Conservation (phyloP, 2,329 filamentous ascomycete species). For the Trichoderma aggressivum region DNA sequence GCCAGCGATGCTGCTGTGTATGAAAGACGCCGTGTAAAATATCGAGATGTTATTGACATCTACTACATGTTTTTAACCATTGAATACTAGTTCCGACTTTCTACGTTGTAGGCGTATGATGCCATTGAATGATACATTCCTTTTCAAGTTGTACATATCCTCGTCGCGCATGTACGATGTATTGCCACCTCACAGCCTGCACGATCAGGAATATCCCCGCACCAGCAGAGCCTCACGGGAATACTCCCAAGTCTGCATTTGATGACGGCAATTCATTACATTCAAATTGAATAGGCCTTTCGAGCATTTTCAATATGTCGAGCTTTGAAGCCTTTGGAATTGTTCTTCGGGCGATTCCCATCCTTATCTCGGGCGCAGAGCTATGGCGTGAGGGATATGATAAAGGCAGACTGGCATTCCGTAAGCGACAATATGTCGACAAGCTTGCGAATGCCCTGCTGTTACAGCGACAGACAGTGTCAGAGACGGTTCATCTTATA, state of each 20-base stretch:
- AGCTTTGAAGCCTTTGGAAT: slow-evolving; percentile 1
- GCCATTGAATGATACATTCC: neutral
- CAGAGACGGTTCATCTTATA: neutral
- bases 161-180: neutral
- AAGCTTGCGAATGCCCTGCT: slow-evolving; percentile 11
- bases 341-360: slow-evolving; percentile 5
- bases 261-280: neutral
- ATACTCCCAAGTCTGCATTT: neutral
- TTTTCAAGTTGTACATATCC: neutral
- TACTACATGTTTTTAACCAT: neutral
- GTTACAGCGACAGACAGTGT: neutral
- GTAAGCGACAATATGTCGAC: slow-evolving; percentile 6
- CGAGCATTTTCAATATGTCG: neutral
- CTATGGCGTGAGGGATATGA: neutral
- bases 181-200: neutral
- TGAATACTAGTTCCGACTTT: neutral
- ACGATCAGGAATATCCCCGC: neutral
- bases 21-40: neutral
- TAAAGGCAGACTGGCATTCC: neutral
- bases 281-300: no score
- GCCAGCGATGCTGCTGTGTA: no score
- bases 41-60: neutral
- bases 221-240: neutral
- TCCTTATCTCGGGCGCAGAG: neutral
- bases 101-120: neutral